Conservation (phyloP, 169 alveolate genomes). For the Cryptosporidium felis region DNA sequence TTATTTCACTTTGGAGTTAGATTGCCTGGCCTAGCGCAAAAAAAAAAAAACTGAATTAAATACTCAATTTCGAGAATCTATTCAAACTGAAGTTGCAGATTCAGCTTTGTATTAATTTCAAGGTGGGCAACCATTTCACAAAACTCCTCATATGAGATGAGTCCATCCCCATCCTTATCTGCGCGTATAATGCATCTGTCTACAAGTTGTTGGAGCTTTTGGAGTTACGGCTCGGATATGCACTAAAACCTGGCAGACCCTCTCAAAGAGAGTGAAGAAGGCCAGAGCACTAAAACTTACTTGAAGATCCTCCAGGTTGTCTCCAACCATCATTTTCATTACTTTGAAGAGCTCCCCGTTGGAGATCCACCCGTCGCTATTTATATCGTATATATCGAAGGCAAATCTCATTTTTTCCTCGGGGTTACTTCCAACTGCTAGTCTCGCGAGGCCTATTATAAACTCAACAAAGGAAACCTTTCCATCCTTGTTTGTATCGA, state of each 20-base stretch:
- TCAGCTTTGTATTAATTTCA: constrained; percentile 82
- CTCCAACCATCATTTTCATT: constrained; percentile 98
- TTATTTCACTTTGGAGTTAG: too few relatives aligned
- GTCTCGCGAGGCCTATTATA: constrained; percentile 91
- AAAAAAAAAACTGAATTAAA: background rate
- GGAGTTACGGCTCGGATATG: background rate
- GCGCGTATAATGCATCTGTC: constrained; percentile 96
- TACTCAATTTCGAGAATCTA: background rate
- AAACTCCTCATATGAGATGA: constrained; percentile 94
- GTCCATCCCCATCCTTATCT: constrained; percentile 97
- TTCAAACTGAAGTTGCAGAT: constrained; percentile 75
- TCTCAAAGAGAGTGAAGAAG: too few relatives aligned
- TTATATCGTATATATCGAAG: constrained; percentile 94
- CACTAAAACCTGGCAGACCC: too few relatives aligned
- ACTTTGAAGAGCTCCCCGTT: constrained; percentile 96
- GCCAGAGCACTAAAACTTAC: constrained; percentile 75
- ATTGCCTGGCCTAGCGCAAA: too few relatives aligned
- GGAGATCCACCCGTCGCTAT: constrained; percentile 95
- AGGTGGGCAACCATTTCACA: constrained; percentile 86
- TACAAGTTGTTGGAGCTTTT: constrained; percentile 93
- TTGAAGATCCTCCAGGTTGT: constrained; percentile 92
- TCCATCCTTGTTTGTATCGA: constrained; percentile 95
- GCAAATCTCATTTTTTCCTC: constrained; percentile 94
- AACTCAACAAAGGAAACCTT: constrained; percentile 95
- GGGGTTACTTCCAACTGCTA: constrained; percentile 89